Conservation (phyloP, 371 early-diverging fungal genomes). For the Lichtheimia corymbifera region DNA sequence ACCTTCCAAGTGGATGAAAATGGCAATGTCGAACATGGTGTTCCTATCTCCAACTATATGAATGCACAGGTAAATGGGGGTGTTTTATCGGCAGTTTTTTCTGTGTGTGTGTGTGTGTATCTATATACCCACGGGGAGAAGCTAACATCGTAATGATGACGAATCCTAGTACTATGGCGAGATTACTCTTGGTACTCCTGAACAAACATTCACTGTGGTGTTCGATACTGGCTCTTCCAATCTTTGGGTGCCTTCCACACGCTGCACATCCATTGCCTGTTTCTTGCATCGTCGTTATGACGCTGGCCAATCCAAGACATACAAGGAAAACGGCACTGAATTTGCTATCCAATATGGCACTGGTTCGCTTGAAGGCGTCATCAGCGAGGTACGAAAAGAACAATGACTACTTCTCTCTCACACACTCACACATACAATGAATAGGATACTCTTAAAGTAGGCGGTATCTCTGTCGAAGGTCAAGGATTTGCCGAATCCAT, state of each 20-base stretch:
- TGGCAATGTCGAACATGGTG: constrained; percentile 61
- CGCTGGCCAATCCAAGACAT: constrained; percentile 68
- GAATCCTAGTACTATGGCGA: constrained; percentile 77
- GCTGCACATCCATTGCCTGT: constrained; percentile 92
- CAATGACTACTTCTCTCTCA: too few species aligned
- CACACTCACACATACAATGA: too few species aligned
- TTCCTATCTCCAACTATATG: constrained; percentile 92
- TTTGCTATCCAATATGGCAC: constrained; percentile 92
- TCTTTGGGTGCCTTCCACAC: constrained; percentile 95
- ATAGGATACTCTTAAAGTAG: constrained; percentile 74
- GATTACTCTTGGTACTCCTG: constrained; percentile 81
- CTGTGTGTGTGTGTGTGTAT: too few species aligned
- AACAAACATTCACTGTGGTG: constrained; percentile 90
- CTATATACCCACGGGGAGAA: too few species aligned
- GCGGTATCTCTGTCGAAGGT: constrained; percentile 60
- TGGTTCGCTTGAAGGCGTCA: constrained; percentile 92
- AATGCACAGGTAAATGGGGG: constrained; percentile 79
- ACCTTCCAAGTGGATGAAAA: constrained; percentile 17
- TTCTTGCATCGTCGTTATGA: constrained; percentile 88
- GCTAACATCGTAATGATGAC: too few species aligned
- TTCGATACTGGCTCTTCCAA: constrained; percentile 96
- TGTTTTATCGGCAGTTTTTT: constrained; percentile 3
- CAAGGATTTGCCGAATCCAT: constrained; percentile 90
- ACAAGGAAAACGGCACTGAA: constrained; percentile 84
- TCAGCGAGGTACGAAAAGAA: constrained; percentile 47